Evolutionary conservation across 2,329 filamentous ascomycete genomes (phyloP), one percentile per base, ranked within the genome.

Genomic region (Neocatenulostroma microsporum): DNA sequence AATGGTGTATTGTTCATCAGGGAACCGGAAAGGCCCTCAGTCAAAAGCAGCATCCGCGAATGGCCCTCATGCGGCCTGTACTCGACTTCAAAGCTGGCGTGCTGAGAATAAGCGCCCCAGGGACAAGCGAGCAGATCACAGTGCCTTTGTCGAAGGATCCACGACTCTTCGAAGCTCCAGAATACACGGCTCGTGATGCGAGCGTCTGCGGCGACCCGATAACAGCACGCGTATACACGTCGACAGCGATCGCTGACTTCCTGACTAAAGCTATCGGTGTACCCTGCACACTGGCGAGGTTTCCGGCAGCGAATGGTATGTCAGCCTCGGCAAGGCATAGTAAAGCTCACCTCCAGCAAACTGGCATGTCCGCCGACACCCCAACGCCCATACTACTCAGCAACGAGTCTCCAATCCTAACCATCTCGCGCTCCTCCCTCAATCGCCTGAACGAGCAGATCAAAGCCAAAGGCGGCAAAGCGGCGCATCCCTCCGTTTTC

Each of bases 1-100:
- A 96, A 65, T 98, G 91, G 89, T 96, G 89, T 62, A 67, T 98
- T 14, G 71, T 98, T 11, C 88, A 95, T 56, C 75, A 80, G 54
- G 87, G 85, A 28, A 93, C 88, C 1, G 83, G 85, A 0, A 78
- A 80, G 50, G 86, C 82, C 5, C 67, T 98, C 36, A 94, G 77
- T 55, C 89, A 96, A 61, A 98, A 96, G 63, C 73, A 80, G 46
- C 81, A 91, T 55, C 84, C 88, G 2, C 76, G 71, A 21, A 96
- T 98, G 89, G 82, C 85, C 10, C 72, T 95, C 4, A 70, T 98
- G 34, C 73, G 74, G 34, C 89, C 91, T 5, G 60, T 55, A 4
- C 67, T 96, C 26, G 83, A 96, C 50, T 75, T 94, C 39, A 64
- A 73, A 1, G 61, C 60, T 2, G 82, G 83, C 0, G 51, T 81